Evolutionary conservation across 2,329 filamentous ascomycete genomes (phyloP), one percentile per base, ranked within the genome.

Genomic region (Alternaria postmessia): DNA sequence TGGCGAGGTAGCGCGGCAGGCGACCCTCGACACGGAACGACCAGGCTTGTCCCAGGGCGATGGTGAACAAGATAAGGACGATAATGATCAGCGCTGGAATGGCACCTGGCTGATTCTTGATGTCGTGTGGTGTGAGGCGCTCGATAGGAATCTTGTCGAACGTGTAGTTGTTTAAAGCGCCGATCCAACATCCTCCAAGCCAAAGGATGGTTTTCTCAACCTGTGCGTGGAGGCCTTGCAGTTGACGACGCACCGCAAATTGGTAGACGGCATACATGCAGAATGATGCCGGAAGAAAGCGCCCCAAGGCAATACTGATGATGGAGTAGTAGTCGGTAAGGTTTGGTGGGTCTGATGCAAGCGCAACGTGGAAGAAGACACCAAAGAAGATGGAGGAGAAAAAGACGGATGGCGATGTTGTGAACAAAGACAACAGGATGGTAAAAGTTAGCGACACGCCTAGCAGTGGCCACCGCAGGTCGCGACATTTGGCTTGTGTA

Each of bases 61-160:
- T 89, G 62, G 80, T 78, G 56, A 89, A 79, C 5, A 99, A 84
- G 2, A 89, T 77, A 6, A 92, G 82, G 38, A 97, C 83, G 62
- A 99, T 91, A 57, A 92, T 85, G 44, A 91, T 87, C 49, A 99
- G 81, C 0, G 95, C 94, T 1, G 91, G 86, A 57, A 92, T 89
- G 0, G 94, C 95, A 7, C 95, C 95, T 0, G 95, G 94, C 74
- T 99, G 93, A 68, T 93, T 90, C 48, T 90, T 82, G 43, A 99
- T 87, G 74, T 99, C 95, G 75, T 96, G 93, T 0, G 90, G 88
- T 8, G 92, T 98, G n/a, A 99, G 85, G 3, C 95, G 90, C 77
- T 93, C 88, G 66, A 99, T 95, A 0, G 95, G 95, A 62, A 99
- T 97, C 80, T 92, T 91, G 70, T 93, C 91, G 72, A 99, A 92